Percentiles rank a stretch among this genome's conserved stretches.
Conservation (phyloP, 2,329 filamentous ascomycete species). For the Cryphonectria naterciae region DNA sequence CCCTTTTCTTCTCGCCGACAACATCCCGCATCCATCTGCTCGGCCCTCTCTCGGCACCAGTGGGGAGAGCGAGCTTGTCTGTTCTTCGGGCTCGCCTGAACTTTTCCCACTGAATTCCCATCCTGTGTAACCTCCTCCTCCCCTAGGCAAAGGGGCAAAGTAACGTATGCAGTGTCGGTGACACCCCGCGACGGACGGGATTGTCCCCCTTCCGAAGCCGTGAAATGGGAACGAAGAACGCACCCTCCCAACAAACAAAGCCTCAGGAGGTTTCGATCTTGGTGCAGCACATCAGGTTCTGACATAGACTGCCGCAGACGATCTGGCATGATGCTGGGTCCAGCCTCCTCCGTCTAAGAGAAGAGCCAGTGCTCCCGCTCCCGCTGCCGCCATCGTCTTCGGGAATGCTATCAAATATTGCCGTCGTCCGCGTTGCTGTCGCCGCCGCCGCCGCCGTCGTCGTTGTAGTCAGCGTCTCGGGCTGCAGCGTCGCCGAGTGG, state of each 20-base stretch:
- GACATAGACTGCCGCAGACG: conserved; percentile 55
- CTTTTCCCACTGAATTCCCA: background rate
- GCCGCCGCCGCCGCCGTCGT: conserved; percentile 35
- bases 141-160: background rate
- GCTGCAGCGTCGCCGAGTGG: conserved; percentile 72
- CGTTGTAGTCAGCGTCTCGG: conserved; percentile 51
- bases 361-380: conserved; percentile 18
- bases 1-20: background rate
- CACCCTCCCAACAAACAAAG: background rate
- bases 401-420: conserved; percentile 20
- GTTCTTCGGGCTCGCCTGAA: background rate
- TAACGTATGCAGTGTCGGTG: background rate
- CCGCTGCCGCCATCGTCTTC: conserved; percentile 1
- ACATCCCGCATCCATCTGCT: background rate
- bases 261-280: conserved; percentile 23
- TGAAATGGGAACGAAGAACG: background rate
- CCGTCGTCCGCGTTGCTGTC: conserved; percentile 17
- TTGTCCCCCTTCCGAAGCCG: background rate
- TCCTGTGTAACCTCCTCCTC: background rate
- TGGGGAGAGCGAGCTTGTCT: background rate
- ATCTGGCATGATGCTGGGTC: conserved; percentile 54
- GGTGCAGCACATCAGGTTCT: conserved; percentile 56
- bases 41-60: background rate
- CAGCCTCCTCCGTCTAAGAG: conserved; percentile 33
- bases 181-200: background rate